These are phyloP conservation scores for Kodamaea suecica DNA, from an alignment of 1,139 yeast genomes.

Conservation along the genomic window DNA sequence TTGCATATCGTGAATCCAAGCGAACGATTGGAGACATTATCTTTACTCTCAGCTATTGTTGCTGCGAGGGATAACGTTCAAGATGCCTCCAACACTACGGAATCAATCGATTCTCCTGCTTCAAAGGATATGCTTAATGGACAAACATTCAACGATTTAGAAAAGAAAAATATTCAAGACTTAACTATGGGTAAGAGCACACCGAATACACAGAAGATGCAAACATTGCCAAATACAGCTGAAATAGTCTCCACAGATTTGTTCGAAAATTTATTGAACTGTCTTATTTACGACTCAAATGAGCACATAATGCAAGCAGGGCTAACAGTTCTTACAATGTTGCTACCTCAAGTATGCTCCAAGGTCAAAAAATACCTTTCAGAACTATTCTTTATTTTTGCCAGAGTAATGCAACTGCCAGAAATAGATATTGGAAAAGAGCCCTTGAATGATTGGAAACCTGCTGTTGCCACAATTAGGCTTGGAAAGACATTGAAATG, in stretches of 20 bases:
- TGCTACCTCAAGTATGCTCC: conserved; percentile 50
- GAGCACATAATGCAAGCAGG: conserved; percentile 41
- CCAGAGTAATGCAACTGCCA: conserved; percentile 29
- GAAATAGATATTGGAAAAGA: not conserved
- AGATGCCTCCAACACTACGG: not conserved
- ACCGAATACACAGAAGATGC: no score
- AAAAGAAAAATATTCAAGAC: no score
- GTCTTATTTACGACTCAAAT: conserved; percentile 45
- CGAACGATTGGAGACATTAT: conserved; percentile 34
- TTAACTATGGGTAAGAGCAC: no score
- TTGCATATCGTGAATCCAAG: conserved; percentile 26
- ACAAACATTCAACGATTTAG: no score
- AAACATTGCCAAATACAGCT: conserved; percentile 21
- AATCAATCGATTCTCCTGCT: not conserved
- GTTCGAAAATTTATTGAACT: conserved; percentile 38
- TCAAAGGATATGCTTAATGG: no score
- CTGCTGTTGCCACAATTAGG: not conserved
- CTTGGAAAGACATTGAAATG: not conserved
- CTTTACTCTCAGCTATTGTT: conserved; percentile 29
- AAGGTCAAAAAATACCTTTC: conserved; percentile 35
- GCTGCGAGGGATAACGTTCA: conserved; percentile 9
- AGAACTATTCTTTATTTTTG: conserved; percentile 44
- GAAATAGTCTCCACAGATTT: conserved; percentile 36
- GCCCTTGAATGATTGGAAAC: not conserved
- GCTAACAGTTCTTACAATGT: conserved; percentile 47